Conservation (phyloP, 1,284 basidiomycete species). For the Ceratobasidium sp. region DNA sequence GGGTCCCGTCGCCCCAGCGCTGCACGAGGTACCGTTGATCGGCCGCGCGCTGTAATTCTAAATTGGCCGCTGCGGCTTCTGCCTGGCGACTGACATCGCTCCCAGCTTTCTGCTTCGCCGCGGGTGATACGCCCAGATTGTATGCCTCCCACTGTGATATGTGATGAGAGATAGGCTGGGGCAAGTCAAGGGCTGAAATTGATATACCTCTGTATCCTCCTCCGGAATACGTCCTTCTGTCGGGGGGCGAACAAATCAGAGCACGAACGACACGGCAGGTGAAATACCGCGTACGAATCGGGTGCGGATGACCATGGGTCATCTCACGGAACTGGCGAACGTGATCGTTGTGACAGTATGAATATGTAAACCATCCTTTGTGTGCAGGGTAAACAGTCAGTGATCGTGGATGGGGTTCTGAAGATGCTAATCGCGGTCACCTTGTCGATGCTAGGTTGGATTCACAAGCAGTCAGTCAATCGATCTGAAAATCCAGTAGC, state of each 20-base stretch:
- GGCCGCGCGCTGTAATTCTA: slow-evolving; percentile 75
- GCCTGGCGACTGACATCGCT: slow-evolving; percentile 59
- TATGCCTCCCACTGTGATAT: slow-evolving; percentile 76
- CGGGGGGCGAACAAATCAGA: slow-evolving; percentile 22
- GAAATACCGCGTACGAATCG: slow-evolving; percentile 59
- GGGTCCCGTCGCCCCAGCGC: slow-evolving; percentile 84
- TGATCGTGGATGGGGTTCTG: slow-evolving; percentile 21
- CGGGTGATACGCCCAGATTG: slow-evolving; percentile 75
- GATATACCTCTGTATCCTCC: slow-evolving; percentile 76
- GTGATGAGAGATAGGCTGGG: slow-evolving; percentile 43
- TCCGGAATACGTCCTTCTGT: slow-evolving; percentile 73
- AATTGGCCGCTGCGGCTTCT: slow-evolving; percentile 61
- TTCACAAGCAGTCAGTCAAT: slow-evolving; percentile 40
- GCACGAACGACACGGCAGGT: slow-evolving; percentile 40
- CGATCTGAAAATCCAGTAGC: slow-evolving; percentile 40
- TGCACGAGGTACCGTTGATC: slow-evolving; percentile 92
- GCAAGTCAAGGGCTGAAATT: slow-evolving; percentile 14
- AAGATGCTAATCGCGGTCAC: slow-evolving; percentile 34
- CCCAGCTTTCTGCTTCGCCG: slow-evolving; percentile 61
- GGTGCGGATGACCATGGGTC: slow-evolving; percentile 62
- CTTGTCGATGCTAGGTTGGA: slow-evolving; percentile 71
- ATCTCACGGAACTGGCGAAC: slow-evolving; percentile 89
- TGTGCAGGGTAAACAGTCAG: slow-evolving; percentile 11
- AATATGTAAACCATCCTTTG: slow-evolving; percentile 90
- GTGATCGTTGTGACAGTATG: slow-evolving; percentile 90